Percentiles rank a stretch among this genome's conserved stretches.
Evolutionary conservation across 2,329 filamentous ascomycete species (phyloP).

Genomic region (Corynespora cassiicola): DNA sequence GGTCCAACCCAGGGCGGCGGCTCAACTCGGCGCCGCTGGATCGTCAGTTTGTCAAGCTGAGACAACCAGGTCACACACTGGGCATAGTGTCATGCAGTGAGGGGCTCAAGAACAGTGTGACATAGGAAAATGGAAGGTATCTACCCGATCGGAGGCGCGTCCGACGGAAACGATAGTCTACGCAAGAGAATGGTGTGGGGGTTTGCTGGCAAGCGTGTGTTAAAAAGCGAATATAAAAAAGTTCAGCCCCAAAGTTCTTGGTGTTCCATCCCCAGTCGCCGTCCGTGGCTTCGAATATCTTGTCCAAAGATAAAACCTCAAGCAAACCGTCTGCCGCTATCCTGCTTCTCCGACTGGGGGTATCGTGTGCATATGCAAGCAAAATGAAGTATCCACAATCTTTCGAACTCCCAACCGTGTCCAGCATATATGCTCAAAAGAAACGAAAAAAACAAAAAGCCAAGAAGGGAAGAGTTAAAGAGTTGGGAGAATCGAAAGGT

Average conservation of each 20-base stretch:
- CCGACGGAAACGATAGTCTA: constrained; percentile 22
- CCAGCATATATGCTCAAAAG: constrained; percentile 21
- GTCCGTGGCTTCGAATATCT: constrained; percentile 13
- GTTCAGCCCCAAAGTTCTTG: constrained; percentile 20
- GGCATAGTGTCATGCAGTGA: no score
- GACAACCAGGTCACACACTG: no score
- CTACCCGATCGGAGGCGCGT: constrained; percentile 1
- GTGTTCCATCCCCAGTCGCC: constrained; percentile 16
- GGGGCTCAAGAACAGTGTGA: neutral
- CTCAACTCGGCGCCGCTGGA: no score
- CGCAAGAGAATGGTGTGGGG: constrained; percentile 20
- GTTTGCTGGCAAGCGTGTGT: constrained; percentile 22
- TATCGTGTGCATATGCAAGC: constrained; percentile 47
- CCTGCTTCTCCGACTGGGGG: constrained; percentile 39
- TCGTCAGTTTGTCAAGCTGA: no score
- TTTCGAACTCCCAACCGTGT: constrained; percentile 34
- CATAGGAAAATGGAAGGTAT: constrained; percentile 1
- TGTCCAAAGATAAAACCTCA: constrained; percentile 6
- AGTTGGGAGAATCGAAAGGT: constrained; percentile 36
- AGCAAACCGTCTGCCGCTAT: constrained; percentile 18
- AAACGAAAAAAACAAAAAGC: no score
- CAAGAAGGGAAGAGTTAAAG: no score
- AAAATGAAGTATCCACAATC: constrained; percentile 40
- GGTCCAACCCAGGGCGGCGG: no score
- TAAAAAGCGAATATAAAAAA: constrained; percentile 12